These are phyloP conservation scores for Xanthoceras sorbifolium DNA, from an alignment of 345 rosid species.

Conservation along the genomic window DNA sequence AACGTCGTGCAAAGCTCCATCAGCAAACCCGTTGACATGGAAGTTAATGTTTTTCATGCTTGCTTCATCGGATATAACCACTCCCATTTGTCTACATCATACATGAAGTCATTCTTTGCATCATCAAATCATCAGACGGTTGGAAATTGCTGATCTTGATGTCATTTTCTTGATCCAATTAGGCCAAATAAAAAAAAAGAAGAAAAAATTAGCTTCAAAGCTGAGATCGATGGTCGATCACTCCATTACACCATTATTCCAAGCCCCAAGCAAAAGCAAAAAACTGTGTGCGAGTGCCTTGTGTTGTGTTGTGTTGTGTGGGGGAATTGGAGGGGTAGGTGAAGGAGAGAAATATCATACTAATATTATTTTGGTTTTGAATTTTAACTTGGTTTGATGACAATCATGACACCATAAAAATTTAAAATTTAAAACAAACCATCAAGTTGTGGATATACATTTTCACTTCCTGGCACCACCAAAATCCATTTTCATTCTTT, in stretches of 20 bases:
- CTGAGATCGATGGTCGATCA: conserved; percentile 16
- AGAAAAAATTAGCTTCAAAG: conserved; percentile 39
- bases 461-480: conserved; percentile 9
- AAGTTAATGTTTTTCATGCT: neutral
- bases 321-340: conserved; percentile 30
- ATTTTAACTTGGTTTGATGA: conserved; percentile 12
- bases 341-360: neutral
- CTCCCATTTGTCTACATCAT: conserved; percentile 37
- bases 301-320: no score
- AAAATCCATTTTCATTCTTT: neutral
- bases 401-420: no score
- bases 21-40: conserved; percentile 6
- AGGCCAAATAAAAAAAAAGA: no score
- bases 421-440: neutral
- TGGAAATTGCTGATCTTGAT: conserved; percentile 13
- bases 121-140: conserved; percentile 35
- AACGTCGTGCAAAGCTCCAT: neutral
- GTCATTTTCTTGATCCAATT: conserved; percentile 54
- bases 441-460: conserved; percentile 2
- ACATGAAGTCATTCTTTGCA: conserved; percentile 52
- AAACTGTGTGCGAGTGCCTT: conserved; percentile 18
- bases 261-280: conserved; percentile 22
- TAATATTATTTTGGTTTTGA: conserved; percentile 23
- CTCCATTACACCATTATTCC: neutral
- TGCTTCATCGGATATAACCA: conserved; percentile 33